Evolutionary conservation across 768 basidiomycete genomes (phyloP).

Genomic region (Udeniomyces megalosporus): DNA sequence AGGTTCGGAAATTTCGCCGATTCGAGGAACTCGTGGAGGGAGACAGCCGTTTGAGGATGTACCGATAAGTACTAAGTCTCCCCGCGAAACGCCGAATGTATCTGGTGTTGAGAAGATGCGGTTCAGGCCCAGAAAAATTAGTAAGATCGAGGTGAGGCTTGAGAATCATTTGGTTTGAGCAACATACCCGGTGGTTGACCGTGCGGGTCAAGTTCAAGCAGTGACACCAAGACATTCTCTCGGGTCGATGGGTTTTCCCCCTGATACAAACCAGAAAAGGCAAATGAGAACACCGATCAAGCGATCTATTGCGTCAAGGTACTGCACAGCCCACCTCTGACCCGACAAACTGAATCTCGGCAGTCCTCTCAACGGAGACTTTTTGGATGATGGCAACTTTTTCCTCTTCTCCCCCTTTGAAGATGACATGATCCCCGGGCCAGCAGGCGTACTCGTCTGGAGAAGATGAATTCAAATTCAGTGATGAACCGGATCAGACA

Average conservation of each 20-base stretch:
- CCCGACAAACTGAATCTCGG: slow-evolving; percentile 36
- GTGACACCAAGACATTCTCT: slow-evolving; percentile 40
- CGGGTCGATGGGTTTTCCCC: not conserved
- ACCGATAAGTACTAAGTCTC: slow-evolving; percentile 65
- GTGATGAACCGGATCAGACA: slow-evolving; percentile 49
- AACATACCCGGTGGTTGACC: slow-evolving; percentile 30
- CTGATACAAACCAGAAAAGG: too few relatives aligned
- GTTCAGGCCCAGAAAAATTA: too few relatives aligned
- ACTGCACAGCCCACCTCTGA: too few relatives aligned
- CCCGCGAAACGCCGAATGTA: slow-evolving; percentile 56
- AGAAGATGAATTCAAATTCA: too few relatives aligned
- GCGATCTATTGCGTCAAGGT: too few relatives aligned
- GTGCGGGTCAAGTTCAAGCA: slow-evolving; percentile 77
- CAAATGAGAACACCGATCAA: too few relatives aligned
- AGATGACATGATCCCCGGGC: slow-evolving; percentile 82
- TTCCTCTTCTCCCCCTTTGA: slow-evolving; percentile 52
- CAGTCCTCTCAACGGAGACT: slow-evolving; percentile 47
- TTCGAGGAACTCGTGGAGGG: slow-evolving; percentile 55
- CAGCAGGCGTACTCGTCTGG: slow-evolving; percentile 30
- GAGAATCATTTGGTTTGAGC: too few relatives aligned
- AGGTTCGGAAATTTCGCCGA: slow-evolving; percentile 47
- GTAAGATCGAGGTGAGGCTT: too few relatives aligned
- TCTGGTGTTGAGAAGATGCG: slow-evolving; percentile 6
- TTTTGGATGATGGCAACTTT: slow-evolving; percentile 55
- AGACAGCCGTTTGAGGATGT: slow-evolving; percentile 54